These are phyloP conservation scores for Penicillium bialowiezense DNA, from an alignment of 495 filamentous ascomycete genomes.

Conservation along the genomic window DNA sequence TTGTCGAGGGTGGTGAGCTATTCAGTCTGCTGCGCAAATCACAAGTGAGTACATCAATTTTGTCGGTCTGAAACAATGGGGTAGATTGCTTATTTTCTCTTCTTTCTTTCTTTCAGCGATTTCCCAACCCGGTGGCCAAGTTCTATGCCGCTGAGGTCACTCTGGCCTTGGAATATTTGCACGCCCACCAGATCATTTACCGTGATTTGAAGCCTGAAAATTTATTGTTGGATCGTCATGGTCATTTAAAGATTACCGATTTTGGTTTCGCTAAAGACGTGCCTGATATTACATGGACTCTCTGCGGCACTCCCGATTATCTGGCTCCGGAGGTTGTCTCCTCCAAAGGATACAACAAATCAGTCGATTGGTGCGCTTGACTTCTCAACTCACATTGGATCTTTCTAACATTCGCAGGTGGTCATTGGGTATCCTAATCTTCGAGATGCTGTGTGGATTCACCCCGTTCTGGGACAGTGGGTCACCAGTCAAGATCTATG, in stretches of 20 bases:
- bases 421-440: slow-evolving; percentile 97
- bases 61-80: too few species aligned
- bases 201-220: slow-evolving; percentile 97
- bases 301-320: slow-evolving; percentile 98
- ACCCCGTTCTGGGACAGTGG: slow-evolving; percentile 98
- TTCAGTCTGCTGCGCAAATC: slow-evolving; percentile 95
- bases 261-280: slow-evolving; percentile 99
- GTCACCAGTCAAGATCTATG: slow-evolving; percentile 97
- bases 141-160: slow-evolving; percentile 99
- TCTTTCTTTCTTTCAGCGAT: slow-evolving; percentile 59
- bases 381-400: background rate
- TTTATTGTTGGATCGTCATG: slow-evolving; percentile 89
- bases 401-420: slow-evolving; percentile 59
- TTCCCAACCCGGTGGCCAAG: slow-evolving; percentile 97
- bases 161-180: slow-evolving; percentile 92
- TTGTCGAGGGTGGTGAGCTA: slow-evolving; percentile 97
- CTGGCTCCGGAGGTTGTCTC: slow-evolving; percentile 95
- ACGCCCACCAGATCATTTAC: slow-evolving; percentile 93
- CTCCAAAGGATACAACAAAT: slow-evolving; percentile 98
- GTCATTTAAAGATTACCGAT: slow-evolving; percentile 97
- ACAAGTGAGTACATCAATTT: slow-evolving; percentile 63
- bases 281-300: slow-evolving; percentile 97
- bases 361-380: slow-evolving; percentile 85
- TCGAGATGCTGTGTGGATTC: slow-evolving; percentile 98
- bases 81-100: background rate